These are phyloP conservation scores for Dalechampia spathulata DNA, from an alignment of 441 rosid species.

Conservation along the genomic window DNA sequence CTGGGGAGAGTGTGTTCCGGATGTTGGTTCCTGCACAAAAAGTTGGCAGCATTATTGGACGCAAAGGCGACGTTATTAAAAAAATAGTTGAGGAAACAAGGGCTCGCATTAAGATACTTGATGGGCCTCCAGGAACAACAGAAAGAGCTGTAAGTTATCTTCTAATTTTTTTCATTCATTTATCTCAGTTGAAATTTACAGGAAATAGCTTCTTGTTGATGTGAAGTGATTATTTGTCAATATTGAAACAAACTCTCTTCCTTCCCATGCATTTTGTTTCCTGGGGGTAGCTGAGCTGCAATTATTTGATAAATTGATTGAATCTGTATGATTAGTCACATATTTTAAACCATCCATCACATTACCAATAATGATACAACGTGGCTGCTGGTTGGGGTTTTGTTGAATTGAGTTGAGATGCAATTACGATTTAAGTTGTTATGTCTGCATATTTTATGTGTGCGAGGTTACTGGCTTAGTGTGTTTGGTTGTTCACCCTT, in stretches of 20 bases:
- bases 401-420: not conserved
- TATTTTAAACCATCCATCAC: too few species aligned
- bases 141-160: slow-evolving; percentile 92
- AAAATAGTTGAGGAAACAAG: slow-evolving; percentile 97
- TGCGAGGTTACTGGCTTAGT: too few species aligned
- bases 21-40: slow-evolving; percentile 98
- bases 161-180: slow-evolving; percentile 14
- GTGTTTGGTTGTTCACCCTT: too few species aligned
- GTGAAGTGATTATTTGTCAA: not conserved
- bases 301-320: too few species aligned
- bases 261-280: too few species aligned
- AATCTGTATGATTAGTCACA: too few species aligned
- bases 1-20: slow-evolving; percentile 96
- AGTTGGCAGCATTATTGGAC: slow-evolving; percentile 97
- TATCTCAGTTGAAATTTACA: not conserved
- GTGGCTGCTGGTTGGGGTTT: too few species aligned
- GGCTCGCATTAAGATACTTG: slow-evolving; percentile 95
- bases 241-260: too few species aligned
- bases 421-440: not conserved
- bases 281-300: too few species aligned
- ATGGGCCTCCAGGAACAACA: slow-evolving; percentile 97
- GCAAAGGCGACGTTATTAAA: slow-evolving; percentile 95
- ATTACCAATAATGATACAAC: too few species aligned
- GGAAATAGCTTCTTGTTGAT: not conserved
- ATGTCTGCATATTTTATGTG: not conserved